These are phyloP conservation scores for Phytopythium vexans DNA, from an alignment of 352 stramenopile genomes.

Conservation along the genomic window DNA sequence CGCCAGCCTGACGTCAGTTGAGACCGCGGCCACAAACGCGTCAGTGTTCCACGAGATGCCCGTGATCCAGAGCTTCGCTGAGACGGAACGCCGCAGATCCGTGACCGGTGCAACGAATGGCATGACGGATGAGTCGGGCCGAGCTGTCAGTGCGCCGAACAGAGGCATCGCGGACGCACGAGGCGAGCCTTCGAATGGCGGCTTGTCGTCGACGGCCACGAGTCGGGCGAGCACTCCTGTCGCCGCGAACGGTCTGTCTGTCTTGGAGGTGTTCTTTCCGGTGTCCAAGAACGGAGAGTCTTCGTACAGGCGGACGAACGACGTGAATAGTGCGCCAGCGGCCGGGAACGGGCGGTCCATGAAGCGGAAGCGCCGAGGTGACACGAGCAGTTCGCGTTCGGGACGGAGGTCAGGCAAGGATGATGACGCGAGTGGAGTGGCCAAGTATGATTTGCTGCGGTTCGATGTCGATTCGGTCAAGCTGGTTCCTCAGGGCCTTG, in stretches of 20 bases:
- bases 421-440: slow-evolving; percentile 4
- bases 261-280: slow-evolving; percentile 69
- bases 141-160: neutral
- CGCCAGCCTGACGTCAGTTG: too few species aligned
- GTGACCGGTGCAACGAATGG: too few species aligned
- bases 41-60: slow-evolving; percentile 62
- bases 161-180: slow-evolving; percentile 8
- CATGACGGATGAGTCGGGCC: too few species aligned
- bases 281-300: neutral
- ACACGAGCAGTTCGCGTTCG: neutral
- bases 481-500: slow-evolving; percentile 78
- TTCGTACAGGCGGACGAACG: neutral
- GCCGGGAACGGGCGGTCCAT: slow-evolving; percentile 22
- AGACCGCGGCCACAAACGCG: neutral
- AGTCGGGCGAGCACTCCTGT: neutral
- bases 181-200: slow-evolving; percentile 16
- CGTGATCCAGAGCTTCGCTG: slow-evolving; percentile 58
- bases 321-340: neutral
- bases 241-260: slow-evolving; percentile 23
- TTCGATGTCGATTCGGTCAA: slow-evolving; percentile 76
- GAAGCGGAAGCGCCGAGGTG: slow-evolving; percentile 43
- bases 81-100: slow-evolving; percentile 25
- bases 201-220: slow-evolving; percentile 10
- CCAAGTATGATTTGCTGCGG: slow-evolving; percentile 49
- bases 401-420: slow-evolving; percentile 12